These are phyloP conservation scores for Sugiyamaella marilandica DNA, from an alignment of 805 yeast genomes.

Conservation along the genomic window DNA sequence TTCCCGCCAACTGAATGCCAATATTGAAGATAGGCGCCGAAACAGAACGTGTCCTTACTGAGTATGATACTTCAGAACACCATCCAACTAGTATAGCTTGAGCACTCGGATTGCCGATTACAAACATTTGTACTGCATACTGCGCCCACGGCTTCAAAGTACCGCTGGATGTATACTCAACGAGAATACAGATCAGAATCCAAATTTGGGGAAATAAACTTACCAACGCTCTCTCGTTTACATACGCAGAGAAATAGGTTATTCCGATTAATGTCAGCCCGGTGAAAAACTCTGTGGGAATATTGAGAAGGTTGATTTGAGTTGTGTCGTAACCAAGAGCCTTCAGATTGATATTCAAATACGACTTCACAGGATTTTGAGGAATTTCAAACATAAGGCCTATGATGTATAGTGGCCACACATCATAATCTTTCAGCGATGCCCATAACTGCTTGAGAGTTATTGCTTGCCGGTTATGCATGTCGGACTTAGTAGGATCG, in stretches of 20 bases:
- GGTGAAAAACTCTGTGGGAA: constrained; percentile 26
- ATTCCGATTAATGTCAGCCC: constrained; percentile 11
- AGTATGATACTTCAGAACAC: constrained; percentile 57
- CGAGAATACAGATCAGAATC: constrained; percentile 11
- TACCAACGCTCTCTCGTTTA: constrained; percentile 17
- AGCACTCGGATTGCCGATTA: constrained; percentile 3
- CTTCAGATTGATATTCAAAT: constrained; percentile 47
- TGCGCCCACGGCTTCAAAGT: constrained; percentile 6
- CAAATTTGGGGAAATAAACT: constrained; percentile 15
- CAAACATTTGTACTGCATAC: constrained; percentile 1
- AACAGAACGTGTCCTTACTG: constrained; percentile 58
- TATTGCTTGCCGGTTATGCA: constrained; percentile 59
- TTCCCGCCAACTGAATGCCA: constrained; percentile 53
- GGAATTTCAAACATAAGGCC: constrained; percentile 45
- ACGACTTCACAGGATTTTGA: constrained; percentile 34
- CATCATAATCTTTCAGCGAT: constrained; percentile 45
- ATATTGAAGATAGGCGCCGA: constrained; percentile 62
- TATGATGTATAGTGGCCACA: constrained; percentile 51
- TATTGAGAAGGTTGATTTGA: constrained; percentile 46
- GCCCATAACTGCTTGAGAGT: constrained; percentile 37
- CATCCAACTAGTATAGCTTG: constrained; percentile 30
- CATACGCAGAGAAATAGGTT: constrained; percentile 13
- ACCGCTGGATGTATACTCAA: not conserved
- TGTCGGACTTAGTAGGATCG: constrained; percentile 60
- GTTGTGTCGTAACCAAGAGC: constrained; percentile 49